Percentiles rank a stretch among this genome's conserved stretches.
Conservation (phyloP, 2,329 filamentous ascomycete genomes). For the Fusarium beomiforme region DNA sequence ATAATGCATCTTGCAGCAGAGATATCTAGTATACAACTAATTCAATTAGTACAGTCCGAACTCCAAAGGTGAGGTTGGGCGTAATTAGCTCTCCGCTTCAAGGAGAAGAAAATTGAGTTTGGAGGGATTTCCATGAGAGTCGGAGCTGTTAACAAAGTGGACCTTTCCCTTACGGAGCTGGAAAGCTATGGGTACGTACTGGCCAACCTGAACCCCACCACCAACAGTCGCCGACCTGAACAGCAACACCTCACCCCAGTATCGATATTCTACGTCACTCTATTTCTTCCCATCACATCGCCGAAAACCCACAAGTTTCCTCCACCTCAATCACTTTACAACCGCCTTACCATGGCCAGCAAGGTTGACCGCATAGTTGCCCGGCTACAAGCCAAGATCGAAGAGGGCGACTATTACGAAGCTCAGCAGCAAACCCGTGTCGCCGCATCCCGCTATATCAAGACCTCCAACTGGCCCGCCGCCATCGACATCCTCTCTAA, state of each 20-base stretch:
- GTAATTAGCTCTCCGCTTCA: not conserved
- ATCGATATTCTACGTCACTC: slow-evolving; percentile 35
- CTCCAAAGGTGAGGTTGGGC: not conserved
- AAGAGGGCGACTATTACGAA: slow-evolving; percentile 95
- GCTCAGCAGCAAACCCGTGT: slow-evolving; percentile 98
- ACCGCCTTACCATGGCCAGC: slow-evolving; percentile 48
- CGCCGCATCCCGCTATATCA: slow-evolving; percentile 92
- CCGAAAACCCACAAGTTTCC: not conserved
- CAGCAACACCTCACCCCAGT: slow-evolving; percentile 20
- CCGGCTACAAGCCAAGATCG: slow-evolving; percentile 84
- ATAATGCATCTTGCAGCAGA: not conserved
- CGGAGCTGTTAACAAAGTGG: slow-evolving; percentile 15
- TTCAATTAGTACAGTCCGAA: not conserved
- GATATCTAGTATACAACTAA: too few species aligned
- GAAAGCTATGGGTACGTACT: slow-evolving; percentile 25
- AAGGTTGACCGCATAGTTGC: slow-evolving; percentile 63
- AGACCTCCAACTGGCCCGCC: slow-evolving; percentile 82
- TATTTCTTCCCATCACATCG: not conserved
- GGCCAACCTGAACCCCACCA: slow-evolving; percentile 33
- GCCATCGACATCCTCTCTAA: slow-evolving; percentile 88
- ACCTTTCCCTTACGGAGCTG: slow-evolving; percentile 1
- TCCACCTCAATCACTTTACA: not conserved
- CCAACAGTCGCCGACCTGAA: slow-evolving; percentile 16
- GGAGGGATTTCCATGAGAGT: not conserved
- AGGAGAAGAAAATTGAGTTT: not conserved